Percentiles rank a stretch among this genome's conserved stretches.
These are phyloP conservation scores for Entrophospora sp. DNA, from an alignment of 192 early-diverging fungal genomes.

Conservation along the genomic window DNA sequence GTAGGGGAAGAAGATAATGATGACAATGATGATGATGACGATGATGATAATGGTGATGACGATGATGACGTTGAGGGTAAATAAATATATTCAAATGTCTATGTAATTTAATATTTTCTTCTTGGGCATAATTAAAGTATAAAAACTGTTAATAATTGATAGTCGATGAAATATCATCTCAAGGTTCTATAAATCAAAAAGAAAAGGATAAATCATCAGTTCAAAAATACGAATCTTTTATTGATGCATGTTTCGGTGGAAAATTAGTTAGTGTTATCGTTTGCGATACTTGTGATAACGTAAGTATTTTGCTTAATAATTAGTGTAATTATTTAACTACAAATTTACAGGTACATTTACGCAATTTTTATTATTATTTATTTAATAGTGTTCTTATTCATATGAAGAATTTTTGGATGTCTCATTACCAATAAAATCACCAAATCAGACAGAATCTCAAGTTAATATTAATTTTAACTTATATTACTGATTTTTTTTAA, in stretches of 20 bases:
- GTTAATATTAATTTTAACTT: too few relatives aligned
- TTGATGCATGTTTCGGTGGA: conserved; percentile 62
- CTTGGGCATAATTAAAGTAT: not conserved
- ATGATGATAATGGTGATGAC: not conserved
- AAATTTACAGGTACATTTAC: too few relatives aligned
- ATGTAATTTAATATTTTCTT: not conserved
- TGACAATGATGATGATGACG: not conserved
- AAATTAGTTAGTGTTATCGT: conserved; percentile 55
- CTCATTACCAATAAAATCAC: conserved; percentile 41
- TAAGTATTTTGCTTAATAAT: too few relatives aligned
- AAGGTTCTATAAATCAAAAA: not conserved
- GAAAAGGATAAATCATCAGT: not conserved
- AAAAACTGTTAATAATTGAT: not conserved
- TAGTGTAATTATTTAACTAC: too few relatives aligned
- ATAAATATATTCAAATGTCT: too few relatives aligned
- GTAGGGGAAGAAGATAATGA: not conserved
- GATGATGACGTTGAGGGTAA: not conserved
- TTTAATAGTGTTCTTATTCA: conserved; percentile 37
- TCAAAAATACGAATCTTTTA: conserved; percentile 34
- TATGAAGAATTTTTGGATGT: conserved; percentile 58
- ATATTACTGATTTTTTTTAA: too few relatives aligned
- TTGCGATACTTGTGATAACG: conserved; percentile 51
- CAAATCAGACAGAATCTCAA: too few relatives aligned
- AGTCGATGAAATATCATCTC: too few relatives aligned
- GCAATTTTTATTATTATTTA: not conserved